Evolutionary conservation across 2,329 filamentous ascomycete species (phyloP), one percentile per base, ranked within the genome.

Genomic region (Dendrostoma leiphaemia): DNA sequence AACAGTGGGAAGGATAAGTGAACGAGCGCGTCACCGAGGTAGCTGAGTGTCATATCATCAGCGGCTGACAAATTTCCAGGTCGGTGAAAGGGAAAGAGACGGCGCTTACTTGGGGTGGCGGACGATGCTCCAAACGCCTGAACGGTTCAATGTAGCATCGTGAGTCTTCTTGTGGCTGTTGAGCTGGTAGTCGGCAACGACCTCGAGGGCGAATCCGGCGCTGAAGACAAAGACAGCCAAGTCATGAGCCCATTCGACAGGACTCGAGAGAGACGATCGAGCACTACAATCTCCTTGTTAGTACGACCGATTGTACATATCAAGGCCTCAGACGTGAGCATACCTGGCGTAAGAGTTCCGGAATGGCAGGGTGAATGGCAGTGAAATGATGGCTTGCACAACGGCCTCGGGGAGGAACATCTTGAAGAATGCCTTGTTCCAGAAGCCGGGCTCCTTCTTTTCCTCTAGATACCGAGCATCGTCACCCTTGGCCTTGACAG

Each of bases 111-210:
- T 85, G 0, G 82, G 82, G 67, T 85, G 81, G 46, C 83, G 70
- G 24, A 84, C 81, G 29, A 85, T 74, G 60, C 79, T 81, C 80
- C 81, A 85, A 28, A 85, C 82, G 12, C 81, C 81, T n/a, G 80
- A 73, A 13, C 76, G 74, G 57, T 78, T 73, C 28, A 84, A 69
- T 34, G 69, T 70, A 3, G 51, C 52, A 31, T 69, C 68, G 15
- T 63, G 62, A 15, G 71, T 70, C 21, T 74, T 68, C 57, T 76
- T 75, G 64, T 82, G 80, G 31, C 71, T 62, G 43, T 78, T 76
- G 13, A 85, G 69, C 62, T 85, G 82, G 45, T 70, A 70, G 61
- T 86, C 82, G 10, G 82, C 82, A 23, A 85, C 60, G 2, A 75
- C 71, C 62, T 85, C 82, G 12, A 85, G 63, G 2, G 76, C 76